Evolutionary conservation across 2,329 filamentous ascomycete species (phyloP), one percentile per base, ranked within the genome.

Genomic region (Sclerotinia sclerotiorum): DNA sequence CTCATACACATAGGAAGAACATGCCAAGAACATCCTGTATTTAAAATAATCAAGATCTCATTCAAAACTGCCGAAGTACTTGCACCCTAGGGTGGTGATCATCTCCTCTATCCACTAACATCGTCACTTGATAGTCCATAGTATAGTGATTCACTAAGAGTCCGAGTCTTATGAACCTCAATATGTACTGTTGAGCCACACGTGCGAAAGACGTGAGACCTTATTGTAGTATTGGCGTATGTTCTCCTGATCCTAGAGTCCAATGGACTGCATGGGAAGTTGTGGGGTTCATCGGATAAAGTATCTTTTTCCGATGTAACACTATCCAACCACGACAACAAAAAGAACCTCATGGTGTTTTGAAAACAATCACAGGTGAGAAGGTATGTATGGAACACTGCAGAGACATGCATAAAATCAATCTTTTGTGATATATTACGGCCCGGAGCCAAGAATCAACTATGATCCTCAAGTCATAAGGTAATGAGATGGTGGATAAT

Each of bases 131-230:
- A 68, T 29, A 29, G 35, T 67, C 44, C 17, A 51, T 49, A 51
- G 65, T 55, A 55, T 15, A 19, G 60, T 51, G 29, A 62, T n/a
- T 56, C 52, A 65, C 35, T 54, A 32, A 24, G 35, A 10, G 5
- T 35, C 32, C 10, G 8, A 35, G 35, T 35, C 35, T 35, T 10
- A 35, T 35, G 6, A 51, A 49, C 44, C 65, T 39, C 42, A 32
- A 51, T 21, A 60, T 39, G 5, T 35, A 21, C 44, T 5, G 17
- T 21, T 24, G 11, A 55, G 39, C 49, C n/a, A 63, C 57, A 68
- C 65, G 65, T 68, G 65, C 35, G 65, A 63, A 55, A 54, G 57
- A 46, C 51, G 52, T 35, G 65, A 39, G 65, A 68, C 65, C 39
- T 29, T 21, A 63, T 68, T 63, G 65, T 63, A 15, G 57, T 46